Conservation (phyloP, 176 grass and related monocot genomes). For the Elaeis guineensis region DNA sequence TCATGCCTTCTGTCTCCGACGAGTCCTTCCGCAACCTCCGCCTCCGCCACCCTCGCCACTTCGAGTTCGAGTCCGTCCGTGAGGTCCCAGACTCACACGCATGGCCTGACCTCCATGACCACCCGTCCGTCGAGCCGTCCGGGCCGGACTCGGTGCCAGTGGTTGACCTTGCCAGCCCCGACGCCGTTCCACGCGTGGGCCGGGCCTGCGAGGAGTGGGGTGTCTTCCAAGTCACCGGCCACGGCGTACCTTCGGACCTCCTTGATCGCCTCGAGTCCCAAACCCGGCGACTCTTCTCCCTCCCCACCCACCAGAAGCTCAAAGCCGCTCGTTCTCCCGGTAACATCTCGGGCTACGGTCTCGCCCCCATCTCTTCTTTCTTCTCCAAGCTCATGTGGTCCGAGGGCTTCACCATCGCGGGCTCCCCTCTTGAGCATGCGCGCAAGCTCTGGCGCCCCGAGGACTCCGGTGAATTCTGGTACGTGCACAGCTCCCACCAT, state of each 20-base stretch:
- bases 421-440: constrained; percentile 33
- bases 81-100: constrained; percentile 78
- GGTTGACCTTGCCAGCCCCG: constrained; percentile 39
- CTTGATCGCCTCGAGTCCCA: constrained; percentile 47
- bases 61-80: constrained; percentile 36
- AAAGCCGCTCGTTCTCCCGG: constrained; percentile 36
- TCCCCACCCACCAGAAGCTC: constrained; percentile 58
- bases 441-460: constrained; percentile 74
- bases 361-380: constrained; percentile 8
- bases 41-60: constrained; percentile 18
- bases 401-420: constrained; percentile 15
- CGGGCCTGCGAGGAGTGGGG: constrained; percentile 74
- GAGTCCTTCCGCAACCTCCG: too few relatives aligned
- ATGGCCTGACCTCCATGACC: constrained; percentile 60
- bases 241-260: constrained; percentile 33
- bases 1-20: neutral
- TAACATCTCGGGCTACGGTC: too few relatives aligned
- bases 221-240: constrained; percentile 61
- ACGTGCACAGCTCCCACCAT: neutral
- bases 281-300: constrained; percentile 64
- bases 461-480: constrained; percentile 83
- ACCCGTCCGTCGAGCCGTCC: constrained; percentile 32
- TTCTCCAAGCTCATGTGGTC: constrained; percentile 99
- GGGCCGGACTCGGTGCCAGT: constrained; percentile 49
- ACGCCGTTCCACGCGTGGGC: constrained; percentile 4